Conservation (phyloP, 192 early-diverging fungal species). For the Coemansia sp. region DNA sequence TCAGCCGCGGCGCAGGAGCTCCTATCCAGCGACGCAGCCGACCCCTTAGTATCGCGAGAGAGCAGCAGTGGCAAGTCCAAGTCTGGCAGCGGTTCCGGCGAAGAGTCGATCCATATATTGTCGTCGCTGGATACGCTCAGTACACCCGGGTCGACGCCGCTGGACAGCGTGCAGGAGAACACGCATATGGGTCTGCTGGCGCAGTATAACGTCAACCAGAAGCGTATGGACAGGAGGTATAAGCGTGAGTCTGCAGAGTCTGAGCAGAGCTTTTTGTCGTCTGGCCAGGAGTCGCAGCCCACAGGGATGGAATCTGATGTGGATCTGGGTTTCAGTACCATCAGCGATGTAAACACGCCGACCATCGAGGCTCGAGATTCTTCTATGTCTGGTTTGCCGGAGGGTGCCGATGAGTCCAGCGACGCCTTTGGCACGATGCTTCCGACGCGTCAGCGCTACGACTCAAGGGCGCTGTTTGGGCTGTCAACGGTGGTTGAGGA, state of each 20-base stretch:
- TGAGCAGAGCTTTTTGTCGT: slow-evolving; percentile 23
- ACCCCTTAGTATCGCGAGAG: slow-evolving; percentile 13
- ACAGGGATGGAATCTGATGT: slow-evolving; percentile 5
- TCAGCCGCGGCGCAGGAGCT: not conserved
- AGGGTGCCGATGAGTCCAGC: not conserved
- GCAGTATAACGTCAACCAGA: slow-evolving; percentile 44
- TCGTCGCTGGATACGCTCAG: slow-evolving; percentile 43
- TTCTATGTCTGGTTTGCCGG: not conserved
- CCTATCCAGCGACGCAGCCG: not conserved
- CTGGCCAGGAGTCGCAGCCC: slow-evolving; percentile 14
- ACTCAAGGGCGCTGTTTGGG: slow-evolving; percentile 34
- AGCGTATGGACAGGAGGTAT: slow-evolving; percentile 19
- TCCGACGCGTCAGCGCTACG: slow-evolving; percentile 34
- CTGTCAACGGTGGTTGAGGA: slow-evolving; percentile 46
- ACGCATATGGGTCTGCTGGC: slow-evolving; percentile 42
- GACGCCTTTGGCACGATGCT: slow-evolving; percentile 29
- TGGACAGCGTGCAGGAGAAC: slow-evolving; percentile 43
- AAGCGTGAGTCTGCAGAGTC: slow-evolving; percentile 19
- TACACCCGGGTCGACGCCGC: slow-evolving; percentile 38
- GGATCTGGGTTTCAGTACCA: slow-evolving; percentile 30
- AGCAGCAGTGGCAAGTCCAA: slow-evolving; percentile 35
- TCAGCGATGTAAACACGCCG: slow-evolving; percentile 8
- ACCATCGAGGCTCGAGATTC: not conserved
- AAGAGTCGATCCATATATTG: slow-evolving; percentile 46
- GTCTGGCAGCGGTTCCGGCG: slow-evolving; percentile 28